These are phyloP conservation scores for Acacia concinna DNA, from an alignment of 331 rosid genomes.

Conservation along the genomic window DNA sequence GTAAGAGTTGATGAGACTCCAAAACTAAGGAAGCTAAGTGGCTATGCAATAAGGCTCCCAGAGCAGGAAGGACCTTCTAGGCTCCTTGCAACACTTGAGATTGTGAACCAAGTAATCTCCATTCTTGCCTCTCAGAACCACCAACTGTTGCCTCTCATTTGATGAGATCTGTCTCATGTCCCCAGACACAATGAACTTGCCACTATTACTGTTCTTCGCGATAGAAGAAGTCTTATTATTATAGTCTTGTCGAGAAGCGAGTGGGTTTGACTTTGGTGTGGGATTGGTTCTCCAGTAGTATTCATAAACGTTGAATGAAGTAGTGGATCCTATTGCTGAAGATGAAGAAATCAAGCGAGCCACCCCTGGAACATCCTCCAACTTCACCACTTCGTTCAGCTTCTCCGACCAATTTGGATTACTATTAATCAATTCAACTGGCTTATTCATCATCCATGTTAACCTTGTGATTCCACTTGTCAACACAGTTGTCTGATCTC, in stretches of 20 bases:
- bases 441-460: conserved; percentile 52
- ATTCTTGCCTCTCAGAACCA: conserved; percentile 48
- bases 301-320: conserved; percentile 60
- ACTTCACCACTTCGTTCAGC: conserved; percentile 30
- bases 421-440: conserved; percentile 37
- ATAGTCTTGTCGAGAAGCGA: conserved; percentile 14
- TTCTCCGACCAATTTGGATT: conserved; percentile 46
- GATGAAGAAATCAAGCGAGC: conserved; percentile 35
- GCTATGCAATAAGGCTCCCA: conserved; percentile 93
- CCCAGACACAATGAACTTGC: conserved; percentile 29
- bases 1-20: background rate
- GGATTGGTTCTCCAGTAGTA: conserved; percentile 56
- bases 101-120: conserved; percentile 45
- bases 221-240: background rate
- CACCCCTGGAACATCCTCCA: conserved; percentile 37
- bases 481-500: conserved; percentile 35
- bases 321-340: conserved; percentile 19
- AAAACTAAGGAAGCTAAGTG: conserved; percentile 57
- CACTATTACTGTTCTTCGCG: conserved; percentile 8
- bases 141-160: conserved; percentile 38
- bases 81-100: conserved; percentile 63
- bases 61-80: conserved; percentile 68
- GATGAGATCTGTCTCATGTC: conserved; percentile 25
- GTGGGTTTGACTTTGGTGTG: conserved; percentile 8
- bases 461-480: conserved; percentile 46